Evolutionary conservation across 257 asterid species (phyloP).

Genomic region (Salvia rosmarinus): DNA sequence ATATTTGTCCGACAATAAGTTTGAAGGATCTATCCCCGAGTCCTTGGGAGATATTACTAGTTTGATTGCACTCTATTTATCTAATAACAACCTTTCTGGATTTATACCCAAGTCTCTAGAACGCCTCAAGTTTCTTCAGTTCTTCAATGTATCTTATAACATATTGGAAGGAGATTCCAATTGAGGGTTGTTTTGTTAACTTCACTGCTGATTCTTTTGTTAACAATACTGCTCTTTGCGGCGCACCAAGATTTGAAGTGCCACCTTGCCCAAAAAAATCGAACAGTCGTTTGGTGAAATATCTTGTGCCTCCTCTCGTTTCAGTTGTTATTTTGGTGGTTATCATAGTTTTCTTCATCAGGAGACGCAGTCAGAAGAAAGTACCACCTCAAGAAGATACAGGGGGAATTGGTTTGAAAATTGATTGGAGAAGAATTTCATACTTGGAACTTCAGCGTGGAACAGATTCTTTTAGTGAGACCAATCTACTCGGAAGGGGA

Average conservation of each 20-base stretch:
- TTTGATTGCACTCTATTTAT: conserved; percentile 30
- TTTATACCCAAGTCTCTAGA: conserved; percentile 35
- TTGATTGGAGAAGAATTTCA: conserved; percentile 37
- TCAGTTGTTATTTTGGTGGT: background rate
- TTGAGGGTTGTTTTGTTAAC: conserved; percentile 31
- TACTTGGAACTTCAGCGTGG: conserved; percentile 32
- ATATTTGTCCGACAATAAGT: background rate
- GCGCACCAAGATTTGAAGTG: conserved; percentile 31
- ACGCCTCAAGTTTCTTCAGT: conserved; percentile 20
- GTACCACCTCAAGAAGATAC: background rate
- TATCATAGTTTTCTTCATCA: background rate
- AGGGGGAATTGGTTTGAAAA: background rate
- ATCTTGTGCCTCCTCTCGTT: background rate
- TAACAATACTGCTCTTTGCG: conserved; percentile 36
- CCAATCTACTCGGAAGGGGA: background rate
- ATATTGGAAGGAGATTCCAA: conserved; percentile 36
- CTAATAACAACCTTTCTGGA: conserved; percentile 36
- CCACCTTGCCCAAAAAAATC: conserved; percentile 12
- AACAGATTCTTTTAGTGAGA: background rate
- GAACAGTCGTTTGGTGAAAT: background rate
- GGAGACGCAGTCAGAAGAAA: background rate
- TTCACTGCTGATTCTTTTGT: conserved; percentile 39
- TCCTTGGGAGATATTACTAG: conserved; percentile 32
- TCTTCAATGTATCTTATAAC: conserved; percentile 31
- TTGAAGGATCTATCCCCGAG: conserved; percentile 28